Evolutionary conservation across 768 basidiomycete species (phyloP), one percentile per base, ranked within the genome.

Genomic region (Pisolithus albus): DNA sequence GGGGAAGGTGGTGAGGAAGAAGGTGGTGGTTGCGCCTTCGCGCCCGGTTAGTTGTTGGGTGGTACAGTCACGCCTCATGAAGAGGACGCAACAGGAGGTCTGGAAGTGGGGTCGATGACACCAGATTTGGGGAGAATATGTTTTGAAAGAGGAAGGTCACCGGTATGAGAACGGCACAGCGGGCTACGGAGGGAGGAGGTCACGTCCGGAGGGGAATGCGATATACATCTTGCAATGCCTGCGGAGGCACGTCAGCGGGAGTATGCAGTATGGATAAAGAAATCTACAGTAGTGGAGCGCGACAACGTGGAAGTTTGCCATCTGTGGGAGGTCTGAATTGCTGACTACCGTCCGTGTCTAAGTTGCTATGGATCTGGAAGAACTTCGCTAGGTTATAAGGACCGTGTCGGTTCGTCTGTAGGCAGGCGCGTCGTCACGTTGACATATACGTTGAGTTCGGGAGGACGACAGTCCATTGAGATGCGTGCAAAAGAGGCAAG

Each of bases 41-140:
- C 2, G 26, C 26, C 26, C 7, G 26, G 26, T 26, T 26, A 26
- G 26, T 26, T 4, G 26, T 26, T 26, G 26, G 26, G 26, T 7
- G 26, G 4, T 26, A 26, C 26, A 5, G 6, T 26, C 26, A 5
- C 26, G 7, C 7, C 26, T 7, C 1, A 26, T 26, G 26, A 26
- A 3, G 26, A 5, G 28, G 45, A n/a, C 13, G 4, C 13, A n/a
- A 34, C 45, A n/a, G 45, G 45, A 9, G 45, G n/a, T 45, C 46
- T 50, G 47, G 49, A 48, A 19, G 50, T 3, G 72, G 75, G 2
- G 70, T 61, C 4, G 77, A 82, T 0, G 82, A 82, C 0, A 72
- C 78, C 6, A 82, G 82, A 60, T 83, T 82, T 4, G 79, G 79
- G 2, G 80, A 81, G 15, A 82, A 82, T 28, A 82, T 73, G 26